Evolutionary conservation across 1,139 yeast genomes (phyloP), one percentile per base, ranked within the genome.

Genomic region (Keqinozyma sinolaborantium): DNA sequence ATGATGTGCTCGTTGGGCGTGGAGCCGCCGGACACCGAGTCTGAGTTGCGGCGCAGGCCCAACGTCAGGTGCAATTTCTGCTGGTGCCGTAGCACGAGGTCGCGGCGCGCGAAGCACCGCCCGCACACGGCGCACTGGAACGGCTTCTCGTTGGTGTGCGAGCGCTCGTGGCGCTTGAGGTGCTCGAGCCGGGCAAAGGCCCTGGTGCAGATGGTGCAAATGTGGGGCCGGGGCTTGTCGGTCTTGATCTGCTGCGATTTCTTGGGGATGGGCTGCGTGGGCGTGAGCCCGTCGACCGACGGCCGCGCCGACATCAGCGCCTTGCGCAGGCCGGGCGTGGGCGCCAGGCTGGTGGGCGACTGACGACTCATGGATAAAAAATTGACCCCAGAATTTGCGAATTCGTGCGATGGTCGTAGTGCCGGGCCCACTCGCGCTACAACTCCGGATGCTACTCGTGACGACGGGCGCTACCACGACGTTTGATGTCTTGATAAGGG

Each of bases 71-170:
- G 65, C 16, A 60, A 57, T 45, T 69, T 68, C 42, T 66, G 74
- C 48, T 67, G 74, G 44, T 69, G 75, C 31, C 74, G 52, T 36
- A 68, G 56, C 25, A 69, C 74, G 50, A 69, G 60, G 43, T 69
- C 74, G 47, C 75, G 43, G 25, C 75, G 48, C 13, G 75, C 75
- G 50, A 69, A 69, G 44, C 75, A 69, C 24, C 75, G 54, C 11
- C 75, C 75, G 40, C 75, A 69, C 5, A 68, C 67, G 16, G 73
- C 74, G 50, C 75, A 69, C 46, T 69, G 75, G 50, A 85, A 92
- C 1, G 98, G 98, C 56, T 90, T 92, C 57, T 92, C 98, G 57
- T 90, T 88, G 7, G 98, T 92, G 56, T 92, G 98, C 2, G 95
- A 83, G 28, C 97, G 68, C 52, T 90, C 95, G 51, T 92, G 99